phyloP scores from a whole-genome alignment of 2,329 filamentous ascomycete species.

The Ciborinia camelliae region DNA sequence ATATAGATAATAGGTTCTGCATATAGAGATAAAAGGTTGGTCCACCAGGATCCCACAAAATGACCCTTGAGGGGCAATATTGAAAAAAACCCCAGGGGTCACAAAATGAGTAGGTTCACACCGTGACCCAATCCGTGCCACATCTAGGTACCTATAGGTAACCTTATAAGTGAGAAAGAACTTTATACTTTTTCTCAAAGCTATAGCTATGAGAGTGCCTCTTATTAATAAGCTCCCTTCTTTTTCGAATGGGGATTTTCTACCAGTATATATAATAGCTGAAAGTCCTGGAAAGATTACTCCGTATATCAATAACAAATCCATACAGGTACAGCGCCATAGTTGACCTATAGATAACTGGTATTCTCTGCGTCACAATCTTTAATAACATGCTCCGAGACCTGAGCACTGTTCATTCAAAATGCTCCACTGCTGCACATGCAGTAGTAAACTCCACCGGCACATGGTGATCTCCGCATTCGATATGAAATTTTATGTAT shows the following conservation, averaged over 20 bases:
- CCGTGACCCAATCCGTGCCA: not conserved
- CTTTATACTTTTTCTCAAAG: not conserved
- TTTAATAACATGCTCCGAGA: not conserved
- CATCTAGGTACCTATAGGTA: no score
- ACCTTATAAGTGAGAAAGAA: not conserved
- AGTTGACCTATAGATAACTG: no score
- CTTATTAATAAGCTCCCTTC: no score
- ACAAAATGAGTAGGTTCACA: not conserved
- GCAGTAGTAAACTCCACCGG: slow-evolving; percentile 11
- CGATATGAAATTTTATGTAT: slow-evolving; percentile 9
- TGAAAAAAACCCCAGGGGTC: not conserved
- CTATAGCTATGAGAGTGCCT: not conserved
- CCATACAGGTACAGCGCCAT: no score
- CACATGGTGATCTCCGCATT: slow-evolving; percentile 10
- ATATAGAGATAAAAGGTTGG: no score
- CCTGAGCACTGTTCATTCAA: slow-evolving; percentile 18
- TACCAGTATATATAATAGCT: no score
- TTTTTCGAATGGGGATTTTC: no score
- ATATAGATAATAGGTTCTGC: no score
- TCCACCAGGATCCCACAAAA: no score
- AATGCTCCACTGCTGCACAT: slow-evolving; percentile 13
- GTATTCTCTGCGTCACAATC: no score
- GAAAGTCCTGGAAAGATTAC: no score
- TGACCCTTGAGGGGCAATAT: slow-evolving; percentile 13
- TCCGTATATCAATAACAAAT: no score